Percentiles rank a stretch among this genome's conserved stretches.
Conservation (phyloP, 352 stramenopile genomes). For the Pythium phragmitis region DNA sequence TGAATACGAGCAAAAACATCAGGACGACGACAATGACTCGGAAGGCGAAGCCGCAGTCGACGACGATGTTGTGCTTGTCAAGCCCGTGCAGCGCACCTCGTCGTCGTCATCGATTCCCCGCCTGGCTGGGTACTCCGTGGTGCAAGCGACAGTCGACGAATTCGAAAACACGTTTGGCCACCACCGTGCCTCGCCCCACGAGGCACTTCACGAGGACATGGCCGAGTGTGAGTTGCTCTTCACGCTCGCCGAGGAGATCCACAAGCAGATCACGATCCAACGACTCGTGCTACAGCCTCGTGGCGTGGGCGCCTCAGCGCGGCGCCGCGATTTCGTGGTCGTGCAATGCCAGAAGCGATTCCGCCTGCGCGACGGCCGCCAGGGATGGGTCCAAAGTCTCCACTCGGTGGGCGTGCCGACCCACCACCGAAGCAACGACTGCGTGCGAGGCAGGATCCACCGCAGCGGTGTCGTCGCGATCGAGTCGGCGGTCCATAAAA, state of each 20-base stretch:
- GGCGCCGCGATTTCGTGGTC: slow-evolving; percentile 43
- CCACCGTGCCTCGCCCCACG: slow-evolving; percentile 7
- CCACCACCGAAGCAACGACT: not conserved
- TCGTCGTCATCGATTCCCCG: slow-evolving; percentile 26
- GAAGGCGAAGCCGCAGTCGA: slow-evolving; percentile 14
- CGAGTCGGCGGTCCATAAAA: slow-evolving; percentile 24
- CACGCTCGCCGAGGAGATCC: slow-evolving; percentile 27
- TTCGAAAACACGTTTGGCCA: slow-evolving; percentile 32
- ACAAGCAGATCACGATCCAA: slow-evolving; percentile 35
- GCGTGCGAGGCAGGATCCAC: slow-evolving; percentile 39
- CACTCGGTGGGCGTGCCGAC: slow-evolving; percentile 16
- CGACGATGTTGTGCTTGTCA: slow-evolving; percentile 4
- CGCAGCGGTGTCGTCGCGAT: slow-evolving; percentile 39
- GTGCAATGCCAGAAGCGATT: slow-evolving; percentile 40
- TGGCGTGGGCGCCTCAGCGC: slow-evolving; percentile 16
- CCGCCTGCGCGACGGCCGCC: slow-evolving; percentile 9
- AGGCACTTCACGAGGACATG: slow-evolving; percentile 18
- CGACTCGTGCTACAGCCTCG: slow-evolving; percentile 34
- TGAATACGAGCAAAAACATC: slow-evolving; percentile 2
- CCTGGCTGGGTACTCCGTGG: slow-evolving; percentile 20
- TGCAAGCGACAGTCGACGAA: slow-evolving; percentile 20
- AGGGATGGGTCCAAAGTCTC: slow-evolving; percentile 25
- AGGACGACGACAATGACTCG: not conserved
- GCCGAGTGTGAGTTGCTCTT: slow-evolving; percentile 23
- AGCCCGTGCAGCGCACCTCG: not conserved